Evolutionary conservation across 192 early-diverging fungal genomes (phyloP), one percentile per base, ranked within the genome.

Genomic region (Rhizophagus clarus): DNA sequence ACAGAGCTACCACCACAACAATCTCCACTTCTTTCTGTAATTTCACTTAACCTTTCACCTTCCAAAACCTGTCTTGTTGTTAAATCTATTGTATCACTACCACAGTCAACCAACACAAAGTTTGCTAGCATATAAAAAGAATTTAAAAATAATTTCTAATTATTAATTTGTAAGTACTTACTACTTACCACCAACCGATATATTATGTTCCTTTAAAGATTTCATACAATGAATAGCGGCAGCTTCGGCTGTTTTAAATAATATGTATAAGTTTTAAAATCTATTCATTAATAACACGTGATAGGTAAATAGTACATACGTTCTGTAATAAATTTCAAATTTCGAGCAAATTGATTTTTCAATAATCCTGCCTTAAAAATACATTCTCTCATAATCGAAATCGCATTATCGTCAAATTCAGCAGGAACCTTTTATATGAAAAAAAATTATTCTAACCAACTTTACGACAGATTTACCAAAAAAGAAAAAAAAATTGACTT

Each of bases 81-180:
- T 76, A 88, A 80, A 85, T 90, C 88, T 0, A 90, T 86, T 4
- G 87, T 88, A 68, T 85, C 86, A 56, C 88, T 87, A 77, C 88
- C 87, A 24, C 84, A 87, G 82, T 90, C 88, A 76, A 86, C 87
- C 56, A 90, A 84, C 87, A 90, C 87, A 68, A 90, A 88, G 4
- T 84, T 83, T 29, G 86, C 83, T 74, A 49, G 7, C 12, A 60
- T 22, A 17, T 8, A 2, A 32, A 45, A 42, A 31, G 22, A 22
- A 31, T 40, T 8, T n/a, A 40, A 7, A 40, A 40, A 40, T 40
- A 7, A 7, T 40, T 40, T 40, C 37, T n/a, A 40, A 40, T 40
- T 40, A 34, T 6, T 34, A 34, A 34, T 34, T n/a, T 34, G 5
- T 34, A 34, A 34, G 34, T 34, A 34, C 4, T 20, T 15, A 2